phyloP scores from a whole-genome alignment of 2,329 filamentous ascomycete species.

The Paramyrothecium roridum region DNA sequence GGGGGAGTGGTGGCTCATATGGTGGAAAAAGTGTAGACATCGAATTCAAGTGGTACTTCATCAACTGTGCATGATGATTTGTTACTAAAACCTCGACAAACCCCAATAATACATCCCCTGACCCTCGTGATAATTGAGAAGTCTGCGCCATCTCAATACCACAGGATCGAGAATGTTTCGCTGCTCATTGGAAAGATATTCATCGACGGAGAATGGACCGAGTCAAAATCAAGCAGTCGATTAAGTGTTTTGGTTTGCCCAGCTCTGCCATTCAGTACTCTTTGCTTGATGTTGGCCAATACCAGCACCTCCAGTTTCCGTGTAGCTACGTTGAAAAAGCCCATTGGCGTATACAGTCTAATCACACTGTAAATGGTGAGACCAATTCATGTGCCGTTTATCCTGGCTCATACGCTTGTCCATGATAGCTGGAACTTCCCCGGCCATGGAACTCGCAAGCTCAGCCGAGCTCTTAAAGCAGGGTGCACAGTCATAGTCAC shows the following conservation, averaged over 20 bases:
- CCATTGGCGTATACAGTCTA: constrained; percentile 22
- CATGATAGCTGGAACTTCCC: constrained; percentile 66
- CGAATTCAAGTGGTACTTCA: too few relatives aligned
- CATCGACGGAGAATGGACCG: constrained; percentile 71
- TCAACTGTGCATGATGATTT: too few relatives aligned
- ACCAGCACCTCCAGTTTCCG: constrained; percentile 50
- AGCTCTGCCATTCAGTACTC: too few relatives aligned
- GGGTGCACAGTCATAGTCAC: constrained; percentile 73
- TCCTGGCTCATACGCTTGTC: constrained; percentile 34
- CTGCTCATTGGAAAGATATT: constrained; percentile 61
- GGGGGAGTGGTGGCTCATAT: too few relatives aligned
- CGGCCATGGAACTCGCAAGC: constrained; percentile 47
- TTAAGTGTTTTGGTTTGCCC: too few relatives aligned
- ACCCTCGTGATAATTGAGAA: too few relatives aligned
- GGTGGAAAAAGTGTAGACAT: too few relatives aligned
- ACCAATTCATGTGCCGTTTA: not conserved
- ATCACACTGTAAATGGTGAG: constrained; percentile 44
- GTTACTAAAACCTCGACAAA: too few relatives aligned
- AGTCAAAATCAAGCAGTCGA: constrained; percentile 66
- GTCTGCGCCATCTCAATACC: too few relatives aligned
- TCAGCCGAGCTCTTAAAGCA: constrained; percentile 58
- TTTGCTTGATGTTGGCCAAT: constrained; percentile 69
- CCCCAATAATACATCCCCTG: too few relatives aligned
- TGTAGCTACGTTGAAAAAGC: constrained; percentile 20
- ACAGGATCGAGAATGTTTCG: constrained; percentile 39